phyloP scores from a whole-genome alignment of 306 rosid species.

The Argentina anserina region DNA sequence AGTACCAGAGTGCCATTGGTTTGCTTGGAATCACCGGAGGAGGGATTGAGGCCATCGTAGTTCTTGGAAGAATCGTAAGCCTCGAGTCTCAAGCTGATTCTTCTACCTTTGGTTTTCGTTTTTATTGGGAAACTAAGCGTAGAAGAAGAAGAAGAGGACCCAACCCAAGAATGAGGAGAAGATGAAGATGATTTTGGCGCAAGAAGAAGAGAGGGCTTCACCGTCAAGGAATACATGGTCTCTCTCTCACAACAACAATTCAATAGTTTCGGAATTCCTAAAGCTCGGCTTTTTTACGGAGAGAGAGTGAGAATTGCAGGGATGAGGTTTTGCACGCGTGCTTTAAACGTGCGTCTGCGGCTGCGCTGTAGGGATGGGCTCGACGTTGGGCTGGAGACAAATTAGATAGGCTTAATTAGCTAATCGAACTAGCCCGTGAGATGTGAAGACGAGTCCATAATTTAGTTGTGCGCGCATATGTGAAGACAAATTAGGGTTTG shows the following conservation, averaged over 20 bases:
- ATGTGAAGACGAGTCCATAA: neutral
- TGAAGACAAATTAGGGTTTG: too few relatives aligned
- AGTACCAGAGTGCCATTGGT: slow-evolving; percentile 44
- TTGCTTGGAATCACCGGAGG: slow-evolving; percentile 41
- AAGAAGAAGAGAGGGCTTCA: slow-evolving; percentile 32
- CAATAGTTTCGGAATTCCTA: neutral
- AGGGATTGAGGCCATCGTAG: slow-evolving; percentile 23
- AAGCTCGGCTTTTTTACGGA: neutral
- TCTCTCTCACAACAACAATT: neutral
- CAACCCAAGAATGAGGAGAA: neutral
- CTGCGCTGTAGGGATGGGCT: neutral
- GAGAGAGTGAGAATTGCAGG: neutral
- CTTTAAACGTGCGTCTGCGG: neutral
- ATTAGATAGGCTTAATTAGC: neutral
- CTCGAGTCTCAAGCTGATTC: slow-evolving; percentile 27
- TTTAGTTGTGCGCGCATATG: too few relatives aligned
- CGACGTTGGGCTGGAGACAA: too few relatives aligned
- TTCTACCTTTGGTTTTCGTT: slow-evolving; percentile 24
- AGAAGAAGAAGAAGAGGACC: slow-evolving; percentile 33
- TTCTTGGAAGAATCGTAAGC: slow-evolving; percentile 45
- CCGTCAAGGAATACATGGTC: slow-evolving; percentile 39
- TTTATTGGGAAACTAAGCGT: slow-evolving; percentile 24
- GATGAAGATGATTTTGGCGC: slow-evolving; percentile 23
- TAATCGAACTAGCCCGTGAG: neutral
- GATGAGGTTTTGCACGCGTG: slow-evolving; percentile 12